Evolutionary conservation across 768 basidiomycete species (phyloP), one percentile per base, ranked within the genome.

Genomic region (Tricholoma sp.): DNA sequence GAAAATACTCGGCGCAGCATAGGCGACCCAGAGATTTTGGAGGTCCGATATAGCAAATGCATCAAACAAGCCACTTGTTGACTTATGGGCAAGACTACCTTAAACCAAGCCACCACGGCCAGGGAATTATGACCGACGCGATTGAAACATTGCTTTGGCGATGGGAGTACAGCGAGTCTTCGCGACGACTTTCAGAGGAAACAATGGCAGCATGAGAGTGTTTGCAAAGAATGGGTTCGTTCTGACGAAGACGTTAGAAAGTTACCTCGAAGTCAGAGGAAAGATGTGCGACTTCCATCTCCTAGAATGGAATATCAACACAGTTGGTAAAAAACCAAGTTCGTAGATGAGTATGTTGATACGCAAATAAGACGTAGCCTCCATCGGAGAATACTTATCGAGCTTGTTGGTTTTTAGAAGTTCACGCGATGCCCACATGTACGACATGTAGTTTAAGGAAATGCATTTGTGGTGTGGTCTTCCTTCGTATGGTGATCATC

Each of bases 61-160:
- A 22, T 58, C 19, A 21, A 37, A 24, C 9, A 39, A 53, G 4
- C 21, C 32, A 37, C 4, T 43, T 16, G 29, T 49, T 46, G 10
- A n/a, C n/a, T n/a, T n/a, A 22, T 2, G 11, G 41, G 49, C 16
- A 63, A 87, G 88, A 86, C 64, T 88, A 78, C 59, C 68, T 89
- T 41, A 79, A 76, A 5, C 74, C 82, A 14, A 79, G 78, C 32
- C 80, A 86, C 63, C 87, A 89, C 57, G 77, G 86, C 29, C 76
- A 72, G 61, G 87, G 88, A 0, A 88, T 91, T 59, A 90, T 90
- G 89, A 79, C 80, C 19, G 82, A 80, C n/a, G 86, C 79, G 0
- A 64, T 91, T 31, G 69, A 69, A 7, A 78, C 78, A 5, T 50
- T 91, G 31, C 53, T 90, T 45, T 64, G 77, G 16, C 64, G 76